Conservation (phyloP, 1,139 yeast genomes). For the Yamadazyma aaseri region DNA sequence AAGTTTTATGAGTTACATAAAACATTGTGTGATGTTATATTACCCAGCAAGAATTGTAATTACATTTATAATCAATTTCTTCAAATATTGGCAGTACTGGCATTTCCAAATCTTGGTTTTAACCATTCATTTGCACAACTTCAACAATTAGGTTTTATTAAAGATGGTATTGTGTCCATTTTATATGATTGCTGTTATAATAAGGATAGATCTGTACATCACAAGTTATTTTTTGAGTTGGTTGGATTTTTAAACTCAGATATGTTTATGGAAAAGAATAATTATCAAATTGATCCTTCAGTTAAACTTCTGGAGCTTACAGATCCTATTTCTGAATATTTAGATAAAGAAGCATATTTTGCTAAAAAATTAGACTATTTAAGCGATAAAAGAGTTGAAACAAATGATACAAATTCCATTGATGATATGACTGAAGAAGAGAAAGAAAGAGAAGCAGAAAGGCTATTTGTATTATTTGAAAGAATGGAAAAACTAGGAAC, state of each 20-base stretch:
- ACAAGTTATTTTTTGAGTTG: constrained; percentile 19
- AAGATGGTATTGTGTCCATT: constrained; percentile 19
- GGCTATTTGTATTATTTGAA: constrained; percentile 48
- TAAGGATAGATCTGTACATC: constrained; percentile 10
- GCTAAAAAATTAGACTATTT: constrained; percentile 3
- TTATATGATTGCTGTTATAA: constrained; percentile 19
- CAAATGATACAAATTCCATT: background rate
- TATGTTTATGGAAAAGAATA: constrained; percentile 17
- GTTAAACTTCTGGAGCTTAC: constrained; percentile 17
- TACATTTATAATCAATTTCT: constrained; percentile 16
- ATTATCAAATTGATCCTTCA: constrained; percentile 16
- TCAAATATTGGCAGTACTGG: constrained; percentile 9
- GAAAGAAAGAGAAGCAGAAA: constrained; percentile 53
- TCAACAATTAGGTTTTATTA: constrained; percentile 15
- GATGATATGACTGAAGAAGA: constrained; percentile 44
- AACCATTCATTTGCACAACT: constrained; percentile 9
- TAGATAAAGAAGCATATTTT: constrained; percentile 8
- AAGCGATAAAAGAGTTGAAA: background rate
- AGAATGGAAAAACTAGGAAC: constrained; percentile 45
- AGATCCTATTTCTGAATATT: constrained; percentile 16
- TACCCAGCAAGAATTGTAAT: constrained; percentile 12
- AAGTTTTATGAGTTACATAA: constrained; percentile 5
- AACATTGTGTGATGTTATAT: constrained; percentile 4
- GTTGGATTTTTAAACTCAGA: constrained; percentile 24
- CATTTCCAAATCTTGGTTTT: constrained; percentile 7